Evolutionary conservation across 495 filamentous ascomycete species (phyloP).

Genomic region (Hypoxylon subgilvum): DNA sequence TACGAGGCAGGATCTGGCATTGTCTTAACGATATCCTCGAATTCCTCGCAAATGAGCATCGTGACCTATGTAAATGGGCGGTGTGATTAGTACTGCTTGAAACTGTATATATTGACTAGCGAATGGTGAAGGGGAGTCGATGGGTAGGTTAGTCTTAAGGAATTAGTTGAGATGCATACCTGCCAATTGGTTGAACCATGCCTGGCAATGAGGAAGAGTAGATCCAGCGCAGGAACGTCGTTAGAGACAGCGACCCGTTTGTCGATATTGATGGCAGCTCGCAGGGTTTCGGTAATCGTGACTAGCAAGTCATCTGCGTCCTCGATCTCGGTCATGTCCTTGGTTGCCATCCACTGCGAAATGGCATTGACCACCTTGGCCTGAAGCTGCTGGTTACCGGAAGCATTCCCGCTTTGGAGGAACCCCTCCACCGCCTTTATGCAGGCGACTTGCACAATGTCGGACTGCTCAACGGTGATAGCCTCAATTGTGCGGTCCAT

Average conservation of each 20-base stretch:
- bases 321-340: conserved; percentile 79
- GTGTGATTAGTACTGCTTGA: conserved; percentile 8
- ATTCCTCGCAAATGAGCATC: conserved; percentile 79
- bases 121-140: neutral
- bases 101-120: too few relatives aligned
- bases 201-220: conserved; percentile 87
- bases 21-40: conserved; percentile 79
- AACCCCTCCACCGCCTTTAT: conserved; percentile 89
- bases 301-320: conserved; percentile 91
- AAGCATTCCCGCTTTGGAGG: conserved; percentile 58
- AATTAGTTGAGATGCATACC: conserved; percentile 58
- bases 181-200: conserved; percentile 89
- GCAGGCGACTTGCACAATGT: conserved; percentile 89
- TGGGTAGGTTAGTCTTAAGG: neutral
- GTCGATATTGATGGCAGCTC: conserved; percentile 80
- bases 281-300: conserved; percentile 85
- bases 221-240: conserved; percentile 72
- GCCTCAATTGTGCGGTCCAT: conserved; percentile 77
- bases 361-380: conserved; percentile 74
- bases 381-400: conserved; percentile 66
- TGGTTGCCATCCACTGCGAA: conserved; percentile 73
- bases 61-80: conserved; percentile 36
- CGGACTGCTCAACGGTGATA: conserved; percentile 74
- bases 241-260: conserved; percentile 70
- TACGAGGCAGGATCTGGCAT: conserved; percentile 72